Conservation (phyloP, 2,329 filamentous ascomycete species). For the Thelonectria olida region DNA sequence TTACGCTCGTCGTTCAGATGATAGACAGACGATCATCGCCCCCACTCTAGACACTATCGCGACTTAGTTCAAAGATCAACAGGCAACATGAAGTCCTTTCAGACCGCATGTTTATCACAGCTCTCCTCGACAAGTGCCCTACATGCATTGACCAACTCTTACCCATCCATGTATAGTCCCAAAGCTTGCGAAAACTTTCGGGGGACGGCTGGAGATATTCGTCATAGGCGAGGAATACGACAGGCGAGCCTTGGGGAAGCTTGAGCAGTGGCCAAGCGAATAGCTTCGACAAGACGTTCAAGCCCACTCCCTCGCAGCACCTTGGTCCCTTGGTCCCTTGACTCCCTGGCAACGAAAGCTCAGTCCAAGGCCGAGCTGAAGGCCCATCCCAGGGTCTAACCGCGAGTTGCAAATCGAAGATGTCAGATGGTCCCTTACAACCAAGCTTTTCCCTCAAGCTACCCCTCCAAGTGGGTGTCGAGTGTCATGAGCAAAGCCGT, state of each 20-base stretch:
- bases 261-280: not conserved
- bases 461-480: constrained; percentile 2
- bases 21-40: too few species aligned
- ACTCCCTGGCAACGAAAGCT: too few species aligned
- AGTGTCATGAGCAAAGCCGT: constrained; percentile 12
- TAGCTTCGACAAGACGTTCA: not conserved
- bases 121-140: too few species aligned
- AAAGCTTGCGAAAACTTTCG: too few species aligned
- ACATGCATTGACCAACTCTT: not conserved
- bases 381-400: constrained; percentile 1
- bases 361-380: not conserved
- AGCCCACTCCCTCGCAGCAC: not conserved
- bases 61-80: not conserved
- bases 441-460: not conserved
- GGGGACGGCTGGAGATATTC: not conserved
- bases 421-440: constrained; percentile 13
- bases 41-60: not conserved
- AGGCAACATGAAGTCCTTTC: not conserved
- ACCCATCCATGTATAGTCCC: not conserved
- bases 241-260: not conserved
- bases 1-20: too few species aligned
- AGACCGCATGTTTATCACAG: too few species aligned
- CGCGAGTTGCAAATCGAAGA: not conserved
- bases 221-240: constrained; percentile 1
- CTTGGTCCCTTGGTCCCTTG: not conserved